Evolutionary conservation across 768 basidiomycete species (phyloP), one percentile per base, ranked within the genome.

Genomic region (Phylloporus arenicola): DNA sequence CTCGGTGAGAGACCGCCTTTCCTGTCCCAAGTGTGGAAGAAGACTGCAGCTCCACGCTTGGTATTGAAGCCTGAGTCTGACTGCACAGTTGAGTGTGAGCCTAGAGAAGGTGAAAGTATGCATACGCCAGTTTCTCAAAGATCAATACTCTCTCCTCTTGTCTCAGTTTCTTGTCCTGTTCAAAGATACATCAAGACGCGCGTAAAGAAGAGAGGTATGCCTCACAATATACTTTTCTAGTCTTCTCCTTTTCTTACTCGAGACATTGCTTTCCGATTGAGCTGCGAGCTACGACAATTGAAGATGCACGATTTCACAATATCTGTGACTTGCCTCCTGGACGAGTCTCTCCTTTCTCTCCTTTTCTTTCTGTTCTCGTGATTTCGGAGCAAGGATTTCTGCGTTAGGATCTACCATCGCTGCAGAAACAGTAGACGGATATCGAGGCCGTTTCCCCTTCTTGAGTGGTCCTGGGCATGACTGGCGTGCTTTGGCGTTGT

Each of bases 171-270:
- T 93, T 93, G 44, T 91, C 87, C 91, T 93, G 54, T 43, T 50
- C 9, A 42, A 33, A 38, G 12, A 38, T 14, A 34, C 3, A 25
- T 60, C 38, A 52, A 42, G 22, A 43, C 42, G 22, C 22, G 6
- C 13, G 27, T 29, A 14, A 20, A n/a, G 27, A 37, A 50, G 29
- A 13, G 11, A 30, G 17, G 2, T 5, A 37, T 19, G 14, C 70
- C 85, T 60, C 49, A 91, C 92, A 59, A 97, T 93, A 61, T 92
- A 98, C 55, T 90, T 90, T 55, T 97, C 94, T 5, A 98, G 71
- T 46, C 90, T 74, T 65, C 88, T 93, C 72, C 82, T 85, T 72
- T 91, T 94, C 73, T 93, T 93, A 50, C 72, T 79, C 39, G 80
- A 86, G 75, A 89, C 83, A 63, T 86, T 88, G 4, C 79, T 80